Base-by-base conservation (phyloP, 331 rosid genomes). In the Pyracantha coccinea region DNA sequence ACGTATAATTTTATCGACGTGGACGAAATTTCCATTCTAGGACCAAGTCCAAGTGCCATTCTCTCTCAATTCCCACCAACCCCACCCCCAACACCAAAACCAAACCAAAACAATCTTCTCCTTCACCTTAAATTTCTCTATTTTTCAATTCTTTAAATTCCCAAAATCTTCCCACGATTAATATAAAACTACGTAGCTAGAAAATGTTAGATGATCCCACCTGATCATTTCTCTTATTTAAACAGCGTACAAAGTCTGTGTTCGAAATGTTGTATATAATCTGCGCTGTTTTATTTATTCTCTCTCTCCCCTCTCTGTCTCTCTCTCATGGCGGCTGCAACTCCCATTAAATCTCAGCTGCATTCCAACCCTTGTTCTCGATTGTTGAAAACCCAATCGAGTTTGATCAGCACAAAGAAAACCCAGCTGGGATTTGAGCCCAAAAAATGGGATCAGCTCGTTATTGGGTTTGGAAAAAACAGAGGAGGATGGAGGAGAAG, bases 301-400 rank as follows among this genome's bases (percentile, higher is more conserved):
- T 74, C 25, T 66, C 17, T 2, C 13, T 2, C 14, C 24, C 15
- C 25, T 57, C 59, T 5, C 21, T 44, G 16, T 13, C 14, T 38
- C 45, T 38, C 13, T 38, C 45, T 57, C 77, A 91, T 91, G 97
- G 96, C 93, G 19, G 20, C 84, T 13, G 35, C 71, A 53, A 71
- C 60, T 58, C 72, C 87, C 57, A 58, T 83, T 44, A 82, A 68
- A 65, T 28, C 69, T 65, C 63, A 72, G 9, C 71, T 78, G 1
- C 81, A 58, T 79, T 81, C 70, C 2, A 33, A 57, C 7, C n/a
- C 84, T 15, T 61, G 70, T 57, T 61, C 74, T 57, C 25, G 77
- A 52, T 69, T 76, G 58, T 77, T 62, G 45, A 16, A 69, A 64
- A 64, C 76, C 31, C 83, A 45, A 72, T 83, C 86, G 28, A 79